These are phyloP conservation scores for Amanita rubescens DNA, from an alignment of 768 basidiomycete species.

Conservation along the genomic window DNA sequence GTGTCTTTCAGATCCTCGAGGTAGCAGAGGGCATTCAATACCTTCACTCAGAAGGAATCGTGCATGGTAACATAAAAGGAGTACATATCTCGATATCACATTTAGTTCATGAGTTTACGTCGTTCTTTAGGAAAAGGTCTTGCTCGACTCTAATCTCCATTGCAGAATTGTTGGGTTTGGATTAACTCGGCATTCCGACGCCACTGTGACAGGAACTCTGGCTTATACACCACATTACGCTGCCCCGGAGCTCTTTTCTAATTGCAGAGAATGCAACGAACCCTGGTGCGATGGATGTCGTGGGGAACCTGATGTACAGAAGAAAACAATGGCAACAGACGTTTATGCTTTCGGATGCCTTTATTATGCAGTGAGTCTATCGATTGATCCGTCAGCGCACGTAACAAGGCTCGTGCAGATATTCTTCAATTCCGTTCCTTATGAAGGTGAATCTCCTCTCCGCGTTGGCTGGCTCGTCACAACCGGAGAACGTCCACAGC, in stretches of 20 bases:
- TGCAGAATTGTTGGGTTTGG: constrained; percentile 3
- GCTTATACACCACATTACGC: background rate
- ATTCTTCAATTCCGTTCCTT: background rate
- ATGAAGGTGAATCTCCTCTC: background rate
- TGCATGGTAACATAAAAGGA: background rate
- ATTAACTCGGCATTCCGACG: background rate
- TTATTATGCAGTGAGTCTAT: background rate
- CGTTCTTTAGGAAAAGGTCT: background rate
- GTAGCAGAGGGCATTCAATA: too few species aligned
- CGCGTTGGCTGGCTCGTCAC: background rate
- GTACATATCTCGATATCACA: background rate
- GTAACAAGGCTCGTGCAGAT: background rate
- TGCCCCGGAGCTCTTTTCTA: background rate
- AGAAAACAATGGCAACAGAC: background rate
- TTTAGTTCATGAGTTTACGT: background rate
- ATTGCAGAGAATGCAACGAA: background rate
- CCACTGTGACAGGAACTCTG: background rate
- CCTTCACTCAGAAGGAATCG: too few species aligned
- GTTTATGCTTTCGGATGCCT: constrained; percentile 4
- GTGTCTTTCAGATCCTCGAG: too few species aligned
- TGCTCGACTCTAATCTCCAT: background rate
- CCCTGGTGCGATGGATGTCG: background rate
- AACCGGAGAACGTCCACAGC: background rate
- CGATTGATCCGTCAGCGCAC: background rate
- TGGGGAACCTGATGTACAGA: background rate